phyloP scores from a whole-genome alignment of 192 early-diverging fungal genomes.

The Backusella liffmaniae region DNA sequence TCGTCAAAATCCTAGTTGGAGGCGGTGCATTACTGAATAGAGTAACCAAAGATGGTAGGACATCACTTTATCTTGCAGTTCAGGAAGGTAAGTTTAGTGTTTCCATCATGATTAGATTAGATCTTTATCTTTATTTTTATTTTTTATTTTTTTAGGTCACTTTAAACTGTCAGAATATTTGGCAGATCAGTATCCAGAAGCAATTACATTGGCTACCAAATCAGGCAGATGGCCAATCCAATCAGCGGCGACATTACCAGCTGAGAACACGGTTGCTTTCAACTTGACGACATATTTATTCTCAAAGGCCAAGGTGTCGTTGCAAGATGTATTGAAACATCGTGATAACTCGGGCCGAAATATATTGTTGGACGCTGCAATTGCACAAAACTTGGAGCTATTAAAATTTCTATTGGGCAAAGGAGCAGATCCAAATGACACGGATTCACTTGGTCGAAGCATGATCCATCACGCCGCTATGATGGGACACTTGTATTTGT shows the following conservation, averaged over 20 bases:
- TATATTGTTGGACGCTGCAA: slow-evolving; percentile 35
- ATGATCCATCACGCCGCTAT: slow-evolving; percentile 42
- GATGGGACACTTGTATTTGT: slow-evolving; percentile 25
- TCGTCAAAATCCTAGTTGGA: slow-evolving; percentile 27
- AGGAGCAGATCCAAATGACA: slow-evolving; percentile 18
- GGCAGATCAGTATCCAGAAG: slow-evolving; percentile 20
- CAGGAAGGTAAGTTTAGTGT: slow-evolving; percentile 32
- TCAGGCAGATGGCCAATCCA: slow-evolving; percentile 42
- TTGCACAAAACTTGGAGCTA: slow-evolving; percentile 26
- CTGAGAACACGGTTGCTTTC: background rate
- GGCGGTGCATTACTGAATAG: slow-evolving; percentile 29
- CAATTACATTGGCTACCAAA: slow-evolving; percentile 24
- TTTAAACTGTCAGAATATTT: slow-evolving; percentile 27
- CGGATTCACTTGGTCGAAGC: slow-evolving; percentile 36
- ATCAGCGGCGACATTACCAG: slow-evolving; percentile 27
- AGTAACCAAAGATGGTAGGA: slow-evolving; percentile 40
- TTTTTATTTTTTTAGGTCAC: slow-evolving; percentile 18
- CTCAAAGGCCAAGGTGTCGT: background rate
- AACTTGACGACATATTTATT: slow-evolving; percentile 25
- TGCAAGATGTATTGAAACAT: slow-evolving; percentile 17
- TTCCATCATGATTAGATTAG: background rate
- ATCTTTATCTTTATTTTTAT: background rate
- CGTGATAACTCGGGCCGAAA: slow-evolving; percentile 37
- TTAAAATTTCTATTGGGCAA: slow-evolving; percentile 26
- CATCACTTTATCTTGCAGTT: slow-evolving; percentile 43